Evolutionary conservation across 23 red algal species (phyloP).

Genomic region (Cyanidioschyzon merolae): DNA sequence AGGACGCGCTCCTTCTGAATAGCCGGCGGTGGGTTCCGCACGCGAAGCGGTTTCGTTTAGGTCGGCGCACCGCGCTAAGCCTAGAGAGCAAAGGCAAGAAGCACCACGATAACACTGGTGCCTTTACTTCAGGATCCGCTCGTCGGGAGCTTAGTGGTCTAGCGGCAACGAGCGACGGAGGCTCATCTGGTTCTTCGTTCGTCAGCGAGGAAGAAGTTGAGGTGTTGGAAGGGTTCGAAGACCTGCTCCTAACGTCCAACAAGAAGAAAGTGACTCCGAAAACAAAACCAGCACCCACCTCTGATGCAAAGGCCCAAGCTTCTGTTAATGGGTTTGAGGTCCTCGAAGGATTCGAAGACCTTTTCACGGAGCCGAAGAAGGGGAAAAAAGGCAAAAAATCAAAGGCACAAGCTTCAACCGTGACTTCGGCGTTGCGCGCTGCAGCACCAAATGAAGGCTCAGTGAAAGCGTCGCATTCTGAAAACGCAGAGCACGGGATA

Average conservation of each 20-base stretch:
- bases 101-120: background rate
- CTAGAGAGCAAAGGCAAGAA: background rate
- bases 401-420: background rate
- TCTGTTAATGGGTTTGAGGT: background rate
- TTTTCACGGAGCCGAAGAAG: background rate
- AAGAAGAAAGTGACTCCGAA: constrained; percentile 3
- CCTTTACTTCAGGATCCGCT: background rate
- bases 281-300: background rate
- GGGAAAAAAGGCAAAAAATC: background rate
- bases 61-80: background rate
- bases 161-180: background rate
- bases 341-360: constrained; percentile 1
- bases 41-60: background rate
- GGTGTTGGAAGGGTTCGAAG: constrained; percentile 11
- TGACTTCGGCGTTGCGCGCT: background rate
- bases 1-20: background rate
- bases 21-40: background rate
- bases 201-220: background rate
- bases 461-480: background rate
- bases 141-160: background rate
- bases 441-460: background rate
- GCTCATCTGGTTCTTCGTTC: background rate
- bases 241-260: background rate
- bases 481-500: background rate
- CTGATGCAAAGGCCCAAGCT: background rate